Base-by-base conservation (phyloP, 345 rosid genomes). In the Salix viminalis region DNA sequence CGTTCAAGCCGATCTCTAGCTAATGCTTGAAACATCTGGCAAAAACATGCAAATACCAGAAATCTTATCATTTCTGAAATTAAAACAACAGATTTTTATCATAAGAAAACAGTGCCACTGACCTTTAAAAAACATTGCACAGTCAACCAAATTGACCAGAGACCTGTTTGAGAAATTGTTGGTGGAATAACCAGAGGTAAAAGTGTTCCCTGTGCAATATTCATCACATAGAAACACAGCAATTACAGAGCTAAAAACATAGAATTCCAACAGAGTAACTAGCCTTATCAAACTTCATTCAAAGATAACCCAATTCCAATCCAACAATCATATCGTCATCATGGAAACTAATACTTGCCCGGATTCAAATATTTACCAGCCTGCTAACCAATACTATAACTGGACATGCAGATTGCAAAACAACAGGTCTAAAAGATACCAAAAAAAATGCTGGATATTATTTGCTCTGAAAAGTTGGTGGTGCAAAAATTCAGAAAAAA, bases 11-110 rank as follows among this genome's bases (percentile, higher is more conserved):
- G 92, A 85, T 96, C 99, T 85, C 97, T 91, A 72, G 93, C 97
- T 89, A 96, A 85, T 79, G 97, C 97, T 92, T 96, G 99, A 90
- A 93, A 93, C 99, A 93, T 92, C 99, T 92, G 86, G 61, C 14
- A 23, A 65, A 73, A 65, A 30, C 77, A 65, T 32, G 72, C 60
- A 78, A 48, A 61, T 44, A 56, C 24, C 8, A 41, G 70, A 67
- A 60, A 70, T 28, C 71, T 54, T 69, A 65, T 34, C 34, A 72
- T 54, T 48, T 41, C 48, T 30, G 72, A 84, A 79, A 69, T 65
- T 50, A 69, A 80, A 77, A 72, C 30, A 67, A 73, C 48, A 73
- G 15, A 11, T 30, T 67, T 78, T 34, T 61, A 76, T 71, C 21
- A 71, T 24, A 80, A 78, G 23, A 62, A 21, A 34, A 14, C 37